phyloP scores from a whole-genome alignment of 2,329 filamentous ascomycete species.

The Cryphonectria parasitica region DNA sequence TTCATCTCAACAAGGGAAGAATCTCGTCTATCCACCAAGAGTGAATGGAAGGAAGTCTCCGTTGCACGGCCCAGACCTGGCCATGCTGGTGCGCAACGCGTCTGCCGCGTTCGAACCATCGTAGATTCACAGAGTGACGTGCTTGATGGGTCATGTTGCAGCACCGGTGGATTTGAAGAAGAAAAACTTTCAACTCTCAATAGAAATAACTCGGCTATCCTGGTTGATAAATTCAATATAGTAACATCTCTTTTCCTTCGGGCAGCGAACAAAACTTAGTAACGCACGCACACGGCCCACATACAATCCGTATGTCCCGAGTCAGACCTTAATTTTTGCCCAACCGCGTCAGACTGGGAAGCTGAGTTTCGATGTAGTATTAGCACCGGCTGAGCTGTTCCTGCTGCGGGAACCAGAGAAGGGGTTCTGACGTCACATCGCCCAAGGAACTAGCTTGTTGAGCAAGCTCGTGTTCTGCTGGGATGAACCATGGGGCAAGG shows the following conservation, averaged over 20 bases:
- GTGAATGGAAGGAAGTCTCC: not conserved
- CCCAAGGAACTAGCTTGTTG: not conserved
- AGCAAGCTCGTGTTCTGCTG: not conserved
- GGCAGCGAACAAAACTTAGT: too few relatives aligned
- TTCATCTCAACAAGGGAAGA: not conserved
- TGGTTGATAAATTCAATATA: not conserved
- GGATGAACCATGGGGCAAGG: not conserved
- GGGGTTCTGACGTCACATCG: not conserved
- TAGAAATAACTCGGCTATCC: not conserved
- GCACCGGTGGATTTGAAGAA: not conserved
- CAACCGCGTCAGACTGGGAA: not conserved
- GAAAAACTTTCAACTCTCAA: not conserved
- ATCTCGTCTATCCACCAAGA: not conserved
- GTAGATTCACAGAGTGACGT: not conserved
- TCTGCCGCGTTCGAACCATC: not conserved
- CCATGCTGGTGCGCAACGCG: not conserved
- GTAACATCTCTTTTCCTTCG: not conserved
- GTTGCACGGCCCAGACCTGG: not conserved
- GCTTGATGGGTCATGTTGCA: not conserved
- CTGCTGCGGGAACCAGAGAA: not conserved
- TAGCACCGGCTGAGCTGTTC: not conserved
- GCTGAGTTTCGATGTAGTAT: not conserved
- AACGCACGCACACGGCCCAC: not conserved
- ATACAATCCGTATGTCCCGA: not conserved
- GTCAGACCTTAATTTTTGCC: not conserved